Evolutionary conservation across 371 early-diverging fungal species (phyloP), one percentile per base, ranked within the genome.

Genomic region (Umbelopsis sp.): DNA sequence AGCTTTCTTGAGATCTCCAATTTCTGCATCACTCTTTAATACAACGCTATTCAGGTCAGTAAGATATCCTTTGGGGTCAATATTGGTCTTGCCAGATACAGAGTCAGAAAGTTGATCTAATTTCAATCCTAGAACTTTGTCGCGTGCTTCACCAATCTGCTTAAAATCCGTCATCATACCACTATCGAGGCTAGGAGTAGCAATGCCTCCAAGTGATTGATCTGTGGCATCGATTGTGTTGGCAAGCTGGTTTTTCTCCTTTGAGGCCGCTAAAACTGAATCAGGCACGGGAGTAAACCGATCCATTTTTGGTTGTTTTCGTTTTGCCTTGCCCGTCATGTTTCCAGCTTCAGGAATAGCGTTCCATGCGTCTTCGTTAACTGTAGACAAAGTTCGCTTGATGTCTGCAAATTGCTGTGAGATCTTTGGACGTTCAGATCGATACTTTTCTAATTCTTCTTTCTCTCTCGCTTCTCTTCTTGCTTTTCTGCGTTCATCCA

Each of bases 61-160:
- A 66, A 98, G 76, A 74, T 98, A 99, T 9, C 98, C 98, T 66
- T 93, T 93, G 3, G 97, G 95, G 71, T 98, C 98, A 38, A 97
- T 88, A 2, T 87, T 94, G 10, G 89, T 93, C 77, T 90, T 89
- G 14, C 95, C 95, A 0, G 92, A 88, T 1, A 87, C 91, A 7
- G 91, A 89, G 68, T 90, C 91, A 3, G 77, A 74, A 24, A 92
- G 89, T 69, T 94, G 94, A 83, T 96, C 98, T 65, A 98, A 79
- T 69, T 94, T 93, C 63, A 96, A 71, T 11, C 94, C 92, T 22
- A 97, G 79, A 11, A 96, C 95, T 67, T 92, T 91, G 65, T 94
- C 94, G 71, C 97, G 86, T n/a, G 97, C 98, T 74, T 94, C 91
- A 32, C 98, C 96, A 71, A 99, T 94, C 70, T 95, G 94, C 70